These are phyloP conservation scores for Phytophthora megakarya DNA, from an alignment of 352 stramenopile species.

Conservation along the genomic window DNA sequence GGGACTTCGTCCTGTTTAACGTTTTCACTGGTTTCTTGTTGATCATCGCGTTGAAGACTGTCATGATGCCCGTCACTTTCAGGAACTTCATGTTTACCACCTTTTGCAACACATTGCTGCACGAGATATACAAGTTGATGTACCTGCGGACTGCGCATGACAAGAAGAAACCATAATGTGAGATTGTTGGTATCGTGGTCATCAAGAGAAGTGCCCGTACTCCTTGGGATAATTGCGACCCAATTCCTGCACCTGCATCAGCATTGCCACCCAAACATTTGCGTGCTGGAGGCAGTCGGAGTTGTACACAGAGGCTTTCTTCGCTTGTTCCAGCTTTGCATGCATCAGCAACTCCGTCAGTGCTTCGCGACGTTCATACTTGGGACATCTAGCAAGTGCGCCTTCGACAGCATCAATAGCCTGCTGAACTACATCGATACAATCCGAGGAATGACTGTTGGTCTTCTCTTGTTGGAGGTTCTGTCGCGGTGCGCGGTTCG, in stretches of 20 bases:
- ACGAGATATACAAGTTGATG: slow-evolving; percentile 47
- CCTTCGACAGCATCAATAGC: slow-evolving; percentile 35
- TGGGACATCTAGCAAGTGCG: slow-evolving; percentile 24
- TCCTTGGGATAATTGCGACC: slow-evolving; percentile 40
- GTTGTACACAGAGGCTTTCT: slow-evolving; percentile 21
- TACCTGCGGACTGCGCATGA: slow-evolving; percentile 37
- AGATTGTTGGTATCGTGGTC: neutral
- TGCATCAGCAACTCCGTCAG: slow-evolving; percentile 34
- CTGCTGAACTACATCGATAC: slow-evolving; percentile 33
- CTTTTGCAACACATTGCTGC: slow-evolving; percentile 31
- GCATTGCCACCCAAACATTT: slow-evolving; percentile 28
- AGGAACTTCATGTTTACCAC: slow-evolving; percentile 33
- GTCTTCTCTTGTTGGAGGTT: slow-evolving; percentile 13
- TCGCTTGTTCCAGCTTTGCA: slow-evolving; percentile 33
- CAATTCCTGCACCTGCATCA: slow-evolving; percentile 37
- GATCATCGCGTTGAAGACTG: neutral
- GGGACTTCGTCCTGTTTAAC: slow-evolving; percentile 9
- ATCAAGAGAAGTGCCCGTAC: slow-evolving; percentile 11
- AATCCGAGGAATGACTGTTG: slow-evolving; percentile 13
- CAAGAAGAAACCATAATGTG: slow-evolving; percentile 12
- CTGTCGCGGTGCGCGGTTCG: slow-evolving; percentile 7
- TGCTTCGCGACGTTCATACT: slow-evolving; percentile 33
- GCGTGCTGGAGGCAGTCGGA: slow-evolving; percentile 20
- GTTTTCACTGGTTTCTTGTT: slow-evolving; percentile 17
- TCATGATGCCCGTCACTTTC: slow-evolving; percentile 34